Percentiles rank a stretch among this genome's conserved stretches.
Evolutionary conservation across 177 flowering plant species (phyloP).

Genomic region (Vitis hybrid): DNA sequence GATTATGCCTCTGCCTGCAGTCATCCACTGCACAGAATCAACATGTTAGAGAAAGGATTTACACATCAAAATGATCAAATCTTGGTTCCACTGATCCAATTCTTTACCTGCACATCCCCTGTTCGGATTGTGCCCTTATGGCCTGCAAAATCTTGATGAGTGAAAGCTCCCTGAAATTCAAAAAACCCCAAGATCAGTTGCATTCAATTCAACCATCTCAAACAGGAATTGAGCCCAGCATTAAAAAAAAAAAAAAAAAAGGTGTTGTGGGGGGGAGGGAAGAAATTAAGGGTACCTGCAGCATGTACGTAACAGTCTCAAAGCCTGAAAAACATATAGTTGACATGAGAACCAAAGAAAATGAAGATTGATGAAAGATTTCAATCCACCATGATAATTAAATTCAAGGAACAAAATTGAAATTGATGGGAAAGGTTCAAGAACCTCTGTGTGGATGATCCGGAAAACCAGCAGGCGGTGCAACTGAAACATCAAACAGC

Average conservation of each 20-base stretch:
- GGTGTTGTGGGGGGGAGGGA: not conserved
- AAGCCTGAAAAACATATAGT: conserved; percentile 42
- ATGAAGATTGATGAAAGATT: not conserved
- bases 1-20: conserved; percentile 88
- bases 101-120: conserved; percentile 85
- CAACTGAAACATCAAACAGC: conserved; percentile 48
- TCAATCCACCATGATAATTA: not conserved
- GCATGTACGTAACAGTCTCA: conserved; percentile 89
- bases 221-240: not conserved
- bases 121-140: conserved; percentile 74
- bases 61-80: not conserved
- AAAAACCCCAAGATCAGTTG: not conserved
- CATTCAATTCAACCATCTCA: not conserved
- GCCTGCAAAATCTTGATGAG: conserved; percentile 90
- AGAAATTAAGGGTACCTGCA: conserved; percentile 41
- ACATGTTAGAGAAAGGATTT: not conserved
- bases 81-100: not conserved
- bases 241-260: not conserved
- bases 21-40: conserved; percentile 74
- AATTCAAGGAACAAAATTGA: not conserved
- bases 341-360: not conserved
- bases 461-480: conserved; percentile 94
- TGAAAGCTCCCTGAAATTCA: conserved; percentile 60
- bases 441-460: conserved; percentile 96
- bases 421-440: not conserved